Evolutionary conservation across 2,329 filamentous ascomycete species (phyloP).

Genomic region (Diaporthe sp.): DNA sequence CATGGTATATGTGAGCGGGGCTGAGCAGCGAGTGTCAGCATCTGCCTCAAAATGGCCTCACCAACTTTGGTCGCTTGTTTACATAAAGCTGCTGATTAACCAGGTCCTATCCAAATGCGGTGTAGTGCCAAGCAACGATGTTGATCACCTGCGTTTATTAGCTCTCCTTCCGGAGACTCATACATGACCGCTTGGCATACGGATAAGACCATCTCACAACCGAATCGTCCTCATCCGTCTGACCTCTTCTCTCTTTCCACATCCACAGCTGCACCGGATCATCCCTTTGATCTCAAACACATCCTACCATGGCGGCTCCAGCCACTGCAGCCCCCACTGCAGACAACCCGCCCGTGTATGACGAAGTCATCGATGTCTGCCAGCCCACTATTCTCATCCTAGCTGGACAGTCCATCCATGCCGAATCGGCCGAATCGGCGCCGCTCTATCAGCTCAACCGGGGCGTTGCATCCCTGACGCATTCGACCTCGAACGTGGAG

Average conservation of each 20-base stretch:
- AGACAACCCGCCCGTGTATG: not conserved
- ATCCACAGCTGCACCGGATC: not conserved
- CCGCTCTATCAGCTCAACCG: slow-evolving; percentile 42
- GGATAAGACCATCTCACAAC: not conserved
- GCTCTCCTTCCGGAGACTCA: not conserved
- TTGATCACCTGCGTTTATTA: not conserved
- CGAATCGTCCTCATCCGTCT: not conserved
- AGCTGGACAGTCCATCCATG: slow-evolving; percentile 39
- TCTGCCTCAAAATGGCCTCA: not conserved
- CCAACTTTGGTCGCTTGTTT: not conserved
- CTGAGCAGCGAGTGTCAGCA: not conserved
- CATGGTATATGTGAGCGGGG: too few relatives aligned
- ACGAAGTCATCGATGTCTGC: slow-evolving; percentile 2
- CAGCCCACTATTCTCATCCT: slow-evolving; percentile 42
- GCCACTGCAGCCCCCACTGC: not conserved
- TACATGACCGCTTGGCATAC: not conserved
- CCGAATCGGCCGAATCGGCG: slow-evolving; percentile 37
- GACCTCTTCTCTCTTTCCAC: not conserved
- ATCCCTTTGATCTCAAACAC: not conserved
- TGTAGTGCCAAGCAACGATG: not conserved
- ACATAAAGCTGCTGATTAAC: not conserved
- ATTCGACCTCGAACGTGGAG: slow-evolving; percentile 37
- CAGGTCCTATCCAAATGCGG: not conserved
- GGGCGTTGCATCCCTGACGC: slow-evolving; percentile 37
- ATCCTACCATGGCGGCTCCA: not conserved